phyloP scores from a whole-genome alignment of 371 early-diverging fungal genomes.

The Zopfochytrium polystomum region DNA sequence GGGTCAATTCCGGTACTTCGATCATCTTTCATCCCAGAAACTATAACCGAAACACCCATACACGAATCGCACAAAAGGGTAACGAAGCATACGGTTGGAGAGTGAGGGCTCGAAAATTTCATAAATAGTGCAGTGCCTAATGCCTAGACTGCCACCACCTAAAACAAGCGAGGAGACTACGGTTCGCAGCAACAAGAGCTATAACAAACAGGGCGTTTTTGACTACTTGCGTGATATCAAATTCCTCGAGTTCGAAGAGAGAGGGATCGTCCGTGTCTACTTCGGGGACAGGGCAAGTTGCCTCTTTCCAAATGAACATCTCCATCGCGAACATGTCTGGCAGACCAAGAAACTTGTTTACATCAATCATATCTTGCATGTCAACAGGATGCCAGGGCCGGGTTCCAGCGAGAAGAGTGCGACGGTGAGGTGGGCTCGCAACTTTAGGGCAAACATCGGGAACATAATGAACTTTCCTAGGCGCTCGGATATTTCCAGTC shows the following conservation, averaged over 20 bases:
- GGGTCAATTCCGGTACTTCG: neutral
- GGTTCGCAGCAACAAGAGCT: too few relatives aligned
- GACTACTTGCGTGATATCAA: slow-evolving; percentile 14
- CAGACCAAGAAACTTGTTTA: slow-evolving; percentile 11
- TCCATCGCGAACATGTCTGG: neutral
- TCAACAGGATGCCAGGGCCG: neutral
- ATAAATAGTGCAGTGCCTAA: too few relatives aligned
- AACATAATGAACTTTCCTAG: slow-evolving; percentile 32
- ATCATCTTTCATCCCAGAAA: neutral
- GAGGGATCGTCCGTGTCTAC: neutral
- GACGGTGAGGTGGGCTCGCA: too few relatives aligned
- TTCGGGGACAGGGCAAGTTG: slow-evolving; percentile 9
- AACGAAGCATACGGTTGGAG: too few relatives aligned
- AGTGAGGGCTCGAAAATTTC: too few relatives aligned
- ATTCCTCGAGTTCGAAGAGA: slow-evolving; percentile 7
- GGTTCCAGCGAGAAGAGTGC: neutral
- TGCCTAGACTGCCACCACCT: neutral
- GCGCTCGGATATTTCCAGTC: slow-evolving; percentile 16
- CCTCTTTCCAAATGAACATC: neutral
- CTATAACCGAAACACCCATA: neutral
- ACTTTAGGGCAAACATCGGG: slow-evolving; percentile 25
- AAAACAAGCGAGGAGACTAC: slow-evolving; percentile 2
- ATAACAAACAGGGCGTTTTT: too few relatives aligned
- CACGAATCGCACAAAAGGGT: neutral
- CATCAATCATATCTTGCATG: neutral